Conservation (phyloP, 805 yeast genomes). For the Metschnikowia corniflorae region DNA sequence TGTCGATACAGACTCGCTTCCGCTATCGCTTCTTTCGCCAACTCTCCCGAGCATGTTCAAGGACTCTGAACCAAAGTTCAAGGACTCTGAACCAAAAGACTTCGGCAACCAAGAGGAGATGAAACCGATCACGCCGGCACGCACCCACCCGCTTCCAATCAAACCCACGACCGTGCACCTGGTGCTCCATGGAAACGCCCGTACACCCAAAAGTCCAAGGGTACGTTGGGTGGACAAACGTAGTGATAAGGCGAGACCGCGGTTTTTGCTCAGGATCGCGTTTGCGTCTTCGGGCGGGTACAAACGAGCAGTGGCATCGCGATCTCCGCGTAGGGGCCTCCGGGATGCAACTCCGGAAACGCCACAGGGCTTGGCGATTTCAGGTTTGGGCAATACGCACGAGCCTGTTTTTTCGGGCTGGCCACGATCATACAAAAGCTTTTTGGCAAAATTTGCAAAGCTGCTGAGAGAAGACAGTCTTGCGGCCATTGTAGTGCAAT, state of each 20-base stretch:
- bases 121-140: background rate
- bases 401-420: background rate
- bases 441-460: conserved; percentile 5
- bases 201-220: background rate
- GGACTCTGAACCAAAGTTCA: conserved; percentile 6
- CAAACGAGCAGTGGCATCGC: conserved; percentile 11
- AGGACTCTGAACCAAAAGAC: background rate
- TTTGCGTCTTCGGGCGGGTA: conserved; percentile 19
- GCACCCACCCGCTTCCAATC: conserved; percentile 18
- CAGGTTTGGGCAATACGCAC: conserved; percentile 3
- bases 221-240: conserved; percentile 31
- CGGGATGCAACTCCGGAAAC: conserved; percentile 8
- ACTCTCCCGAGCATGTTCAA: conserved; percentile 29
- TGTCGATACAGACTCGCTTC: conserved; percentile 25
- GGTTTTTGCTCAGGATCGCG: conserved; percentile 25
- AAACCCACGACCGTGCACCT: conserved; percentile 13
- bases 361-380: conserved; percentile 15
- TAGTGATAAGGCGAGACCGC: conserved; percentile 22
- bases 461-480: conserved; percentile 18
- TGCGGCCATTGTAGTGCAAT: conserved; percentile 18
- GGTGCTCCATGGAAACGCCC: conserved; percentile 6
- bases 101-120: too few relatives aligned
- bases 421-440: conserved; percentile 4
- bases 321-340: conserved; percentile 2
- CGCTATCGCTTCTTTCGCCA: conserved; percentile 32